Base-by-base conservation (phyloP, 306 rosid species). In the Gynostemma pentaphyllum region DNA sequence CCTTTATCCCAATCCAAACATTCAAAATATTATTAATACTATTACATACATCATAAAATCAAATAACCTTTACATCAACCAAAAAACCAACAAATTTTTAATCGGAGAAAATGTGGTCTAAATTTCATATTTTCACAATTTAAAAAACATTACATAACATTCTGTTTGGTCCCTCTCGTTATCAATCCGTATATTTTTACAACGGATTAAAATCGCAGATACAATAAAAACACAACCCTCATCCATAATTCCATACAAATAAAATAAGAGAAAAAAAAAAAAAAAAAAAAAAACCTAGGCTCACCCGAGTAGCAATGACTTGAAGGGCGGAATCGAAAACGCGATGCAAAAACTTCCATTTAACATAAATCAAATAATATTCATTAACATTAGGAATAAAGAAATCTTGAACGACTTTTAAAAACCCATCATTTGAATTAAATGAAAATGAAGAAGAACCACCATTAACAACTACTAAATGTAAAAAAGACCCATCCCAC, bases 251-350 rank as follows among this genome's bases (percentile, higher is more conserved):
- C 21, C 32, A 21, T 2, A 7, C 23, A 22, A 23, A 32, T 27
- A 56, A 30, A 1, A 1, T 16, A 44, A 10, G 19, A 30, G 9
- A 4, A 9, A 5, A 39, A 14, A 19, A 49, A n/a, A n/a, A n/a
- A n/a, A 18, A 18, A n/a, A n/a, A 60, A 14, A 27, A 3, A 3
- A 22, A 23, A 23, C 34, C 51, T n/a, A n/a, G 14, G 16, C 21
- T 34, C 9, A 87, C 96, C 96, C 87, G 97, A 68, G 97, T 90
- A 49, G 96, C 87, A 47, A 90, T 87, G 40, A 90, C 96, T 72
- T 90, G 97, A 16, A 87, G 87, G 0, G 97, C 89, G 4, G 96
- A 90, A 50, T 96, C 85, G 57, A 90, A 90, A 90, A 87, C 83
- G 18, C 97, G 88, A 72, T 90, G 97, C 73, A 87, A 60, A 42